Conservation (phyloP, 345 rosid species). For the Boechera divaricarpa region DNA sequence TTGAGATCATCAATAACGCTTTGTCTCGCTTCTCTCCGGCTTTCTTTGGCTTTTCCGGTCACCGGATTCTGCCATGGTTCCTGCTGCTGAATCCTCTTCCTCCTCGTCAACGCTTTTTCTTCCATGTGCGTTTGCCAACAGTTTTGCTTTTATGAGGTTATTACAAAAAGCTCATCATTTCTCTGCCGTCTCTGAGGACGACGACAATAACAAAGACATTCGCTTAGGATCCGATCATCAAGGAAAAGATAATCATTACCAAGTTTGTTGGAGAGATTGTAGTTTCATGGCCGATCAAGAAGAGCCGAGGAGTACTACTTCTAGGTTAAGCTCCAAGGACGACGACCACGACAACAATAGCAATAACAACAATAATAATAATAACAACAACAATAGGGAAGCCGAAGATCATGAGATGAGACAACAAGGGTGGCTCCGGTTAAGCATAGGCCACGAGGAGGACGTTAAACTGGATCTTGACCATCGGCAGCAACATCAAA, state of each 20-base stretch:
- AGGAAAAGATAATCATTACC: constrained; percentile 25
- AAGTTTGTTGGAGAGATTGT: constrained; percentile 42
- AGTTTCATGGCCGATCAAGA: constrained; percentile 77
- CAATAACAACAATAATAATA: constrained; percentile 5
- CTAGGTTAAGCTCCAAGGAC: constrained; percentile 71
- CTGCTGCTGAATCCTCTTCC: constrained; percentile 51
- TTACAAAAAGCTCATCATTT: constrained; percentile 55
- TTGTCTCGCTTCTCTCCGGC: constrained; percentile 28
- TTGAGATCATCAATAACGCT: constrained; percentile 41
- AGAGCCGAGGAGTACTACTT: constrained; percentile 73
- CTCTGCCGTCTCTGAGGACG: constrained; percentile 42
- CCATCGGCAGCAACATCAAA: constrained; percentile 44
- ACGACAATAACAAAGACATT: constrained; percentile 41
- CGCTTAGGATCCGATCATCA: constrained; percentile 62
- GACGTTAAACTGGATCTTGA: constrained; percentile 40
- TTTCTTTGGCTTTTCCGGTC: constrained; percentile 46
- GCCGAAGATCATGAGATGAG: constrained; percentile 41
- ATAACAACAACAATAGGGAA: background rate
- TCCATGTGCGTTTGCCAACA: constrained; percentile 49
- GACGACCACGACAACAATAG: constrained; percentile 35
- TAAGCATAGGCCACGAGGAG: constrained; percentile 64
- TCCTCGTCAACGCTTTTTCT: constrained; percentile 36
- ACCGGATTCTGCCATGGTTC: constrained; percentile 75
- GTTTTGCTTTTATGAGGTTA: constrained; percentile 57
- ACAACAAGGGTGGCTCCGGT: constrained; percentile 77